Percentiles rank a stretch among this genome's conserved stretches.
These are phyloP conservation scores for Eutreptiella sp. DNA, from an alignment of 208 protist species.

Conservation along the genomic window DNA sequence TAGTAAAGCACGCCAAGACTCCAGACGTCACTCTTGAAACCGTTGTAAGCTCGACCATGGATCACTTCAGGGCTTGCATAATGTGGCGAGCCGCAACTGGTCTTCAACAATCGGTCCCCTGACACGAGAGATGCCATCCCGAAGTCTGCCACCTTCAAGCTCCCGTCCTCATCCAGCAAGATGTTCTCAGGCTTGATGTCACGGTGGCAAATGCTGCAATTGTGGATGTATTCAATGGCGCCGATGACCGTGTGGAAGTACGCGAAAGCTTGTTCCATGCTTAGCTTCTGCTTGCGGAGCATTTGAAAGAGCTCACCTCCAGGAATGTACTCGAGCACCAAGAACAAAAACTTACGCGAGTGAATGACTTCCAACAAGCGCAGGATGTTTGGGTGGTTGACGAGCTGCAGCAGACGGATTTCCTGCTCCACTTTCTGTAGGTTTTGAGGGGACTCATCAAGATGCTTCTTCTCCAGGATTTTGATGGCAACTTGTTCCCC, in stretches of 20 bases:
- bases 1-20: slow-evolving; percentile 42
- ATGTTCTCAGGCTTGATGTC: slow-evolving; percentile 32
- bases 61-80: slow-evolving; percentile 46
- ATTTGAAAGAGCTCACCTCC: slow-evolving; percentile 29
- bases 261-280: slow-evolving; percentile 7
- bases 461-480: slow-evolving; percentile 21
- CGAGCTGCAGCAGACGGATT: slow-evolving; percentile 14
- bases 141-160: slow-evolving; percentile 26
- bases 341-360: slow-evolving; percentile 38
- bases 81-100: slow-evolving; percentile 35
- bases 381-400: slow-evolving; percentile 29
- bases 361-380: slow-evolving; percentile 27
- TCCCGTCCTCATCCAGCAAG: slow-evolving; percentile 13
- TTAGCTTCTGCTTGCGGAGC: not conserved
- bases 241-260: slow-evolving; percentile 25
- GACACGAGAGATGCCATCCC: slow-evolving; percentile 19
- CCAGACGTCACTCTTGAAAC: slow-evolving; percentile 40
- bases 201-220: slow-evolving; percentile 10
- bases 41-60: slow-evolving; percentile 31
- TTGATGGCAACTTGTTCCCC: slow-evolving; percentile 21
- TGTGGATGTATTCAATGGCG: slow-evolving; percentile 27
- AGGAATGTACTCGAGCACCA: slow-evolving; percentile 48
- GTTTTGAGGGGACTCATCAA: slow-evolving; percentile 12
- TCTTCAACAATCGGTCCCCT: slow-evolving; percentile 29
- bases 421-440: slow-evolving; percentile 23